phyloP scores from a whole-genome alignment of 2,329 filamentous ascomycete species.

The Fusarium nisikadoi region DNA sequence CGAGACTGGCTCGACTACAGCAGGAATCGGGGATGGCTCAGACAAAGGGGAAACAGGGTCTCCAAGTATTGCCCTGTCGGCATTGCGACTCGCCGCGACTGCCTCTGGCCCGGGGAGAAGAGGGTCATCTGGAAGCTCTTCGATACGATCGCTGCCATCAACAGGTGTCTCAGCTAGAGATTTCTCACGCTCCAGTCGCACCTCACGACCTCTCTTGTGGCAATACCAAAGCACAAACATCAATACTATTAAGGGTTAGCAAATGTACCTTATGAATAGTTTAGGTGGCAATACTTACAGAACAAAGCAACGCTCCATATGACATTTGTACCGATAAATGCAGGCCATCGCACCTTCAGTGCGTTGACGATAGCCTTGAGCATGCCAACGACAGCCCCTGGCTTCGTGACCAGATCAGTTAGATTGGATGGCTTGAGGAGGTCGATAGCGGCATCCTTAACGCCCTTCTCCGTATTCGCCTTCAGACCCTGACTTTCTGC shows the following conservation, averaged over 20 bases:
- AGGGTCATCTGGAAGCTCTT: slow-evolving; percentile 63
- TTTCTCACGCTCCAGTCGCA: slow-evolving; percentile 74
- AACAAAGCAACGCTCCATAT: slow-evolving; percentile 91
- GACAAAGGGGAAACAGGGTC: slow-evolving; percentile 37
- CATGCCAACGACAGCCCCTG: slow-evolving; percentile 86
- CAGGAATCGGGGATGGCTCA: slow-evolving; percentile 17
- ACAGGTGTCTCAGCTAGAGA: slow-evolving; percentile 48
- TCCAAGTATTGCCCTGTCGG: slow-evolving; percentile 6
- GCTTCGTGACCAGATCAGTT: slow-evolving; percentile 83
- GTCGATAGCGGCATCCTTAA: slow-evolving; percentile 72
- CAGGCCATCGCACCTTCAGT: slow-evolving; percentile 87
- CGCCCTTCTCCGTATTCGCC: slow-evolving; percentile 63
- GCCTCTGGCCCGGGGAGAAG: slow-evolving; percentile 51
- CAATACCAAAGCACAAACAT: slow-evolving; percentile 98
- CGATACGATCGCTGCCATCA: slow-evolving; percentile 55
- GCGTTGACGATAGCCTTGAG: slow-evolving; percentile 91
- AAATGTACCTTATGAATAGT: background rate
- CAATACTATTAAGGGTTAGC: slow-evolving; percentile 66
- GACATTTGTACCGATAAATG: slow-evolving; percentile 90
- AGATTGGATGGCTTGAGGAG: slow-evolving; percentile 77
- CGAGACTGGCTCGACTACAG: slow-evolving; percentile 15
- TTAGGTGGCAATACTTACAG: slow-evolving; percentile 64
- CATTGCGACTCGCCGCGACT: slow-evolving; percentile 2
- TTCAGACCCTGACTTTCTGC: slow-evolving; percentile 77
- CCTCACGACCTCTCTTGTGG: slow-evolving; percentile 92